These are phyloP conservation scores for Rachicladosporium sp. DNA, from an alignment of 2,329 filamentous ascomycete genomes.

Conservation along the genomic window DNA sequence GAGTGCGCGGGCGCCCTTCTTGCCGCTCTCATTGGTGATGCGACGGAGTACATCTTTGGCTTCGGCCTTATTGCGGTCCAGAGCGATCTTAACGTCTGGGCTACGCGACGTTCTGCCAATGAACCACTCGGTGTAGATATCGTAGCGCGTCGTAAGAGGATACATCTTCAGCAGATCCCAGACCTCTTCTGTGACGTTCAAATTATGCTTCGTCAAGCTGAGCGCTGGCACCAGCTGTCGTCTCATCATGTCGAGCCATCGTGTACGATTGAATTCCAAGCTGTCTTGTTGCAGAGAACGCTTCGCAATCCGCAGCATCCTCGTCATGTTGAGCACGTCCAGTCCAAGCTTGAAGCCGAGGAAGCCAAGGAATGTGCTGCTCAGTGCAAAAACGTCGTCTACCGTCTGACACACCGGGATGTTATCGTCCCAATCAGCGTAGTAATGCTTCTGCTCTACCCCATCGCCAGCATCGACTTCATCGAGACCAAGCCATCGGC, in stretches of 20 bases:
- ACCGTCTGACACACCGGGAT: conserved; percentile 81
- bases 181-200: conserved; percentile 71
- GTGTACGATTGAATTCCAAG: conserved; percentile 56
- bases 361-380: conserved; percentile 69
- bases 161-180: conserved; percentile 74
- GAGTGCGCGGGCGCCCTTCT: conserved; percentile 73
- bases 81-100: conserved; percentile 66
- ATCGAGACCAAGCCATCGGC: conserved; percentile 73
- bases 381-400: conserved; percentile 81
- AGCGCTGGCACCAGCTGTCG: conserved; percentile 78
- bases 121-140: conserved; percentile 90
- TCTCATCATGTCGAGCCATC: conserved; percentile 78
- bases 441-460: conserved; percentile 82
- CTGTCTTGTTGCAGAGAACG: conserved; percentile 59
- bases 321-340: conserved; percentile 64
- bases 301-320: conserved; percentile 73
- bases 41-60: conserved; percentile 81
- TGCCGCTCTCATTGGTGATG: conserved; percentile 74
- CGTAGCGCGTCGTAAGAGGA: conserved; percentile 64
- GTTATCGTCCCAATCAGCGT: conserved; percentile 93
- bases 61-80: conserved; percentile 62
- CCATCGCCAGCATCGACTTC: conserved; percentile 59
- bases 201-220: conserved; percentile 74
- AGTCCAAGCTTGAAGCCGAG: conserved; percentile 83
- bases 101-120: conserved; percentile 63